Base-by-base conservation (phyloP, 2,329 filamentous ascomycete species). In the Karstenula rhodostoma region DNA sequence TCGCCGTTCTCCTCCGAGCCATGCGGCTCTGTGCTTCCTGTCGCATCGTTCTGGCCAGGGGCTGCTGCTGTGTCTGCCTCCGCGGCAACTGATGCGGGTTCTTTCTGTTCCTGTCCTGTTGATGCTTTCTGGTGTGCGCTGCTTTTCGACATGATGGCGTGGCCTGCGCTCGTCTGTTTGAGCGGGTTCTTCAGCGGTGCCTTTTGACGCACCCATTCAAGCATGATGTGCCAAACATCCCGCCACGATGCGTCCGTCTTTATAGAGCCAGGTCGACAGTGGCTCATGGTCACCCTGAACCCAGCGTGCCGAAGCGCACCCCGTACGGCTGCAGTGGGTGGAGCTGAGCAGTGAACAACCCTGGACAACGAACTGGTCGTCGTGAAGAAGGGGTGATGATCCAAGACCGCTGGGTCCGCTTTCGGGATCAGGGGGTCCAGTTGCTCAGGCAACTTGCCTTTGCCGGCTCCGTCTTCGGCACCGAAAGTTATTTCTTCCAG, bases 211-310 rank as follows among this genome's bases (percentile, higher is more conserved):
- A 91, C 87, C 93, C 93, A 99, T 78, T 97, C 93, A 27, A 92
- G 86, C 87, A 98, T 95, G 29, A 98, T 83, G 74, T 96, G 91
- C 94, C 95, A 98, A 50, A 99, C 86, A 0, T 92, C 89, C 4
- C 83, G 83, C 93, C 93, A 99, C 0, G 94, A 92, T 15, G 95
- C 95, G 78, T 98, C 89, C 0, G 95, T 98, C 81, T 96, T 96
- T 78, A 98, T 89, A 71, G 92, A 95, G 27, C 94, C 94, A 0
- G 92, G 86, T 67, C 93, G 93, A 69, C 93, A 93, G 77, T 99
- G 95, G 68, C 92, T 96, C 70, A 94, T 88, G 0, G 92, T 92
- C 3, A 91, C 91, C 48, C 86, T 85, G 74, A 96, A 98, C 7
- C 94, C 95, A 1, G 96, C 83, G 61, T 90, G 86, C 23, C 88